Conservation (phyloP, 2,329 filamentous ascomycete species). For the Alternaria atra region DNA sequence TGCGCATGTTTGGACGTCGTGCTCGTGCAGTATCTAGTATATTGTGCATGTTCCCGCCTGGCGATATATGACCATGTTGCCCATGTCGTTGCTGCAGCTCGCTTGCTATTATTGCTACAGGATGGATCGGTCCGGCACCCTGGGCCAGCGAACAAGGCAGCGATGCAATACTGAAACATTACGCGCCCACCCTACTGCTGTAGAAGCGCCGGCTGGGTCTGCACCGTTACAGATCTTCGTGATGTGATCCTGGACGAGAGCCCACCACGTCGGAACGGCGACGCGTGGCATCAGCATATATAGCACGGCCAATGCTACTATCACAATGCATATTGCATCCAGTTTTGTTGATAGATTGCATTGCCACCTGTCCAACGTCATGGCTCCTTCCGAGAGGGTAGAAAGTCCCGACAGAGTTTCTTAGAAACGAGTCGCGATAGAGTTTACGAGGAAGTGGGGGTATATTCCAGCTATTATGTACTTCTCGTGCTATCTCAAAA, state of each 20-base stretch:
- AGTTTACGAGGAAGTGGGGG: conserved; percentile 16
- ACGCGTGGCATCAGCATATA: conserved; percentile 32
- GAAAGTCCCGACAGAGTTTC: neutral
- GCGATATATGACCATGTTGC: conserved; percentile 3
- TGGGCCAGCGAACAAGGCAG: conserved; percentile 12
- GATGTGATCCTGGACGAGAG: conserved; percentile 7
- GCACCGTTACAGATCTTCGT: neutral
- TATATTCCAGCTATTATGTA: conserved; percentile 37
- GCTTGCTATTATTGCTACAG: conserved; percentile 15
- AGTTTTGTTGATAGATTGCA: neutral
- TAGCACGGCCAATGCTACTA: conserved; percentile 6
- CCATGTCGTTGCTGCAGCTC: conserved; percentile 16
- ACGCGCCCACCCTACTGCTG: conserved; percentile 12
- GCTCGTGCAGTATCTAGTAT: conserved; percentile 1
- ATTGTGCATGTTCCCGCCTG: conserved; percentile 8
- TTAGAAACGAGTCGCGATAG: neutral
- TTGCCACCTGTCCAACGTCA: conserved; percentile 4
- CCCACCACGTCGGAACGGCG: conserved; percentile 20
- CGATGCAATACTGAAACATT: conserved; percentile 11
- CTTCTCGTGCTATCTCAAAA: conserved; percentile 20
- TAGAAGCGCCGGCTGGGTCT: neutral
- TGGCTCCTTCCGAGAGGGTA: neutral
- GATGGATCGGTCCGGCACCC: conserved; percentile 19
- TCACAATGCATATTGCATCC: neutral
- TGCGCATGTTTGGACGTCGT: conserved; percentile 3